Evolutionary conservation across 352 stramenopile genomes (phyloP), one percentile per base, ranked within the genome.

Genomic region (Phytophthora aleatoria): DNA sequence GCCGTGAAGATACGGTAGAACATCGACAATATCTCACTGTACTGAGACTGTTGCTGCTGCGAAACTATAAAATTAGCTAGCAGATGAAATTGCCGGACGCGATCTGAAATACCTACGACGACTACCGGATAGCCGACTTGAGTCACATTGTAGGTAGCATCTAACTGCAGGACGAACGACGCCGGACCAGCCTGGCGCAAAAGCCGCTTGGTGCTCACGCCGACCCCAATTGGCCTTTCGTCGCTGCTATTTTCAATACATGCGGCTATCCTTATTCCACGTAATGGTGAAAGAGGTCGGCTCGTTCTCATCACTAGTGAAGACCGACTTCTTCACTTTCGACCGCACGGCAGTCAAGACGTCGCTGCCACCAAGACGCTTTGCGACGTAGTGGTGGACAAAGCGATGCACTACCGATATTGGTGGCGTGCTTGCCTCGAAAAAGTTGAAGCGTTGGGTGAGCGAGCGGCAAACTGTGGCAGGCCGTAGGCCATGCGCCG

Each of bases 31-130:
- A 57, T 38, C 11, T 50, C 30, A 1, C 35, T 9, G 24, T 50
- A 31, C 24, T 62, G 55, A 35, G 31, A 1, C 11, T 52, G 5
- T 27, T 44, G 42, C 15, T 67, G 36, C 16, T 52, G 6, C 0
- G 47, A 67, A 2, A 55, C 13, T 16, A 64, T 59, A 30, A 72
- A 67, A 26, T 67, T 63, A 3, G 52, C 65, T 2, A 69, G 15
- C 2, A 61, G 50, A 38, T 69, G 60, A 38, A 69, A 69, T 4
- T 42, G 38, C 12, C 59, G 43, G 0, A 48, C 39, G 12, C 8
- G 5, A 31, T 69, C 66, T 15, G 66, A 69, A 3, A 69, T 62
- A 2, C 60, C 60, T 39, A 64, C 31, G 0, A 49, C 7, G 59
- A 45, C 31, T 58, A 64, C 24, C n/a, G n/a, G n/a, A n/a, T n/a